phyloP scores from a whole-genome alignment of 257 asterid species.

The Anisodus tanguticus region DNA sequence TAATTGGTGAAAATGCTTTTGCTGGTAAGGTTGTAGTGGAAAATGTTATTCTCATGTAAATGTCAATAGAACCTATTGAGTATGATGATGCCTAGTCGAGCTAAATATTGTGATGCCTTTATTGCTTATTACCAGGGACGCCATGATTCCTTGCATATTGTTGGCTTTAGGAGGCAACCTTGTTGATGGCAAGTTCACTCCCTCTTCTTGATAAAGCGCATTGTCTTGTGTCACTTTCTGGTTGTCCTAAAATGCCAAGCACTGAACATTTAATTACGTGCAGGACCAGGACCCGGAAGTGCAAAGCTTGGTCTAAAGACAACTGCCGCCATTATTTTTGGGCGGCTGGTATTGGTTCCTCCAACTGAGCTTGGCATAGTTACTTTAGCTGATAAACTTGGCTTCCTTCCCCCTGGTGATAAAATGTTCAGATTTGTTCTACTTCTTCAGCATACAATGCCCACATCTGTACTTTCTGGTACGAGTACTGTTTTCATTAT shows the following conservation, averaged over 20 bases:
- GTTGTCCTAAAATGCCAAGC: background rate
- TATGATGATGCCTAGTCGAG: background rate
- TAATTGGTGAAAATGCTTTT: too few relatives aligned
- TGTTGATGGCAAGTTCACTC: conserved; percentile 62
- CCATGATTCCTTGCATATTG: conserved; percentile 94
- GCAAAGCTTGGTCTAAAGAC: conserved; percentile 78
- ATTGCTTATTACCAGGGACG: conserved; percentile 63
- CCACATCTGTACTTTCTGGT: conserved; percentile 92
- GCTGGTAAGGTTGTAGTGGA: too few relatives aligned
- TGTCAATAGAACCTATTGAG: background rate
- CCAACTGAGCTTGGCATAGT: conserved; percentile 83
- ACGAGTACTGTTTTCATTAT: conserved; percentile 16
- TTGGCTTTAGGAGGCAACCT: conserved; percentile 43
- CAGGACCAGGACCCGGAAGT: conserved; percentile 92
- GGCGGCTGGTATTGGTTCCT: conserved; percentile 80
- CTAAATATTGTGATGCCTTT: background rate
- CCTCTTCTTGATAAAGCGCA: background rate
- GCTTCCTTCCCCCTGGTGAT: conserved; percentile 82
- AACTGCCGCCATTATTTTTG: conserved; percentile 81
- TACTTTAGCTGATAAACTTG: conserved; percentile 81
- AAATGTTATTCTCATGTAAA: background rate
- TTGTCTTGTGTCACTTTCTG: background rate
- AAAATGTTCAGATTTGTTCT: conserved; percentile 93
- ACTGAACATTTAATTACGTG: conserved; percentile 21
- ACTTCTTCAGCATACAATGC: conserved; percentile 96